Evolutionary conservation across 768 basidiomycete genomes (phyloP).

Genomic region (Phallus indusiatus): DNA sequence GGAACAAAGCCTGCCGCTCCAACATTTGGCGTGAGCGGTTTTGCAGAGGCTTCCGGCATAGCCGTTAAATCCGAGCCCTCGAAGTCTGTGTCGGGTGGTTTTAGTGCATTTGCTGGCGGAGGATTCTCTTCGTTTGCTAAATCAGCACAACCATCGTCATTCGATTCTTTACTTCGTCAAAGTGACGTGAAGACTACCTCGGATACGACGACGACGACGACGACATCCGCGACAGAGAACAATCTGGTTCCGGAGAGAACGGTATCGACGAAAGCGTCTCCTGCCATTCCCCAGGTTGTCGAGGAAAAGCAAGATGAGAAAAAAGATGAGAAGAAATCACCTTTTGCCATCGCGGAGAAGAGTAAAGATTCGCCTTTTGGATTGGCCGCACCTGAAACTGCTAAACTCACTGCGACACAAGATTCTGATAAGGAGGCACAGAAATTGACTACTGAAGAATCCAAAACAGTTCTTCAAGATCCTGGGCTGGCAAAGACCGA

Average conservation of each 20-base stretch:
- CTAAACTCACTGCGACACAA: not conserved
- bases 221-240: not conserved
- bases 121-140: slow-evolving; percentile 49
- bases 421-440: not conserved
- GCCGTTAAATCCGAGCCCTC: slow-evolving; percentile 9
- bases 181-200: slow-evolving; percentile 21
- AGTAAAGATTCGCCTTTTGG: not conserved
- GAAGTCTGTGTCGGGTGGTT: slow-evolving; percentile 14
- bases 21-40: slow-evolving; percentile 13
- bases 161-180: slow-evolving; percentile 48
- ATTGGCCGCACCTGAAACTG: not conserved
- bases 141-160: slow-evolving; percentile 38
- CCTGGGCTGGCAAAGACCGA: not conserved
- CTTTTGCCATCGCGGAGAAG: not conserved
- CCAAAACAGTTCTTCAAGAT: not conserved
- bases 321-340: not conserved
- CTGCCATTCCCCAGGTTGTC: not conserved
- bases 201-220: slow-evolving; percentile 10
- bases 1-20: slow-evolving; percentile 9
- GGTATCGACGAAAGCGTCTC: not conserved
- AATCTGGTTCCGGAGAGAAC: not conserved
- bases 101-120: slow-evolving; percentile 28
- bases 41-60: slow-evolving; percentile 14
- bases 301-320: not conserved
- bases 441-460: not conserved